Evolutionary conservation across 2,329 filamentous ascomycete genomes (phyloP).

Genomic region (Xylaria hypoxylon): DNA sequence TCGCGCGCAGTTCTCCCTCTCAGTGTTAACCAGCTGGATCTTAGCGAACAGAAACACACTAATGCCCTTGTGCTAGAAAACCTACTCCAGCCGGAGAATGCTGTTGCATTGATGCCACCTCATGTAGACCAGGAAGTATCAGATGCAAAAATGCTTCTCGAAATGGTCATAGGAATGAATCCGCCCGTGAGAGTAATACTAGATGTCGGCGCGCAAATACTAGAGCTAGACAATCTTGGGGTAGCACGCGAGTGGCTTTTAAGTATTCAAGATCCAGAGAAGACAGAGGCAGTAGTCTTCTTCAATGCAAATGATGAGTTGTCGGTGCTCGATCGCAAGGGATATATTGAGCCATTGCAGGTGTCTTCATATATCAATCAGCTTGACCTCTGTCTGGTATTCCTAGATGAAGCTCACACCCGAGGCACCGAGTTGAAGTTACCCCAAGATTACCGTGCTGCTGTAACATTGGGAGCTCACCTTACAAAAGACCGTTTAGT

Average conservation of each 20-base stretch:
- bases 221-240: slow-evolving; percentile 70
- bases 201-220: slow-evolving; percentile 76
- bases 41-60: slow-evolving; percentile 68
- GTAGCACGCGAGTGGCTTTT: slow-evolving; percentile 68
- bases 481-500: slow-evolving; percentile 76
- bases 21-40: slow-evolving; percentile 65
- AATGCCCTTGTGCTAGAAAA: slow-evolving; percentile 74
- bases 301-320: slow-evolving; percentile 68
- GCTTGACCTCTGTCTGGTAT: slow-evolving; percentile 71
- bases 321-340: slow-evolving; percentile 62
- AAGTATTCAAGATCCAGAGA: slow-evolving; percentile 28
- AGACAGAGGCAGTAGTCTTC: slow-evolving; percentile 64
- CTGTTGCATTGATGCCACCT: slow-evolving; percentile 48
- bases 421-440: slow-evolving; percentile 76
- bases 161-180: slow-evolving; percentile 54
- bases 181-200: slow-evolving; percentile 68
- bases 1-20: slow-evolving; percentile 68
- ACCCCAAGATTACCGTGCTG: slow-evolving; percentile 68
- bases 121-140: slow-evolving; percentile 14
- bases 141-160: slow-evolving; percentile 59
- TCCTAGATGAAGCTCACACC: slow-evolving; percentile 77
- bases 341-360: slow-evolving; percentile 61
- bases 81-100: slow-evolving; percentile 67
- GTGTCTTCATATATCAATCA: slow-evolving; percentile 69
- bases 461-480: slow-evolving; percentile 73